Conservation (phyloP, 1,284 basidiomycete genomes). For the Bjerkandera adusta region DNA sequence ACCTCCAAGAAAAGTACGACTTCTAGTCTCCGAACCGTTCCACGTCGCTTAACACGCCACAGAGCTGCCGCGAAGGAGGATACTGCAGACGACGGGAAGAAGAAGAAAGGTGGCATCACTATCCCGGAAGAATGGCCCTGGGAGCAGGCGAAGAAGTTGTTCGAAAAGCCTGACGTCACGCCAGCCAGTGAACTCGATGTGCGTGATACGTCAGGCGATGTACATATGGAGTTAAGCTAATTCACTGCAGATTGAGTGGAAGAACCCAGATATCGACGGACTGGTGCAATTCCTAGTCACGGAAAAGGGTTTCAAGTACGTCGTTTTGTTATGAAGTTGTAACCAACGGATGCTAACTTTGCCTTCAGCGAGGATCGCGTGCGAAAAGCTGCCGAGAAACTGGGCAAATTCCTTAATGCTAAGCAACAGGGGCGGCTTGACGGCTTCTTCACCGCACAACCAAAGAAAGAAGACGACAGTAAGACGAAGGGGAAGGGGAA, state of each 20-base stretch:
- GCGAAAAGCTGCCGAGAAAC: conserved; percentile 91
- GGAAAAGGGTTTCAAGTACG: conserved; percentile 96
- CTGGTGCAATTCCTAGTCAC: conserved; percentile 92
- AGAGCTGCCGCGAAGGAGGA: conserved; percentile 55
- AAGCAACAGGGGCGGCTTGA: conserved; percentile 98
- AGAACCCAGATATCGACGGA: conserved; percentile 89
- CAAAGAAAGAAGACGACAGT: conserved; percentile 45
- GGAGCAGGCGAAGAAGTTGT: conserved; percentile 91
- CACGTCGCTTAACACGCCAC: background rate
- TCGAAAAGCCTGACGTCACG: conserved; percentile 86
- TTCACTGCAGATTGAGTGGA: conserved; percentile 87
- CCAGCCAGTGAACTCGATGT: conserved; percentile 90
- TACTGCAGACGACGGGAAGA: conserved; percentile 38
- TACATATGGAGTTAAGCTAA: background rate
- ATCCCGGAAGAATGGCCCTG: conserved; percentile 96
- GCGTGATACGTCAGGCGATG: conserved; percentile 14
- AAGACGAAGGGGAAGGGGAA: conserved; percentile 37
- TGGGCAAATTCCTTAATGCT: conserved; percentile 81
- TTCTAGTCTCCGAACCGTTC: conserved; percentile 2
- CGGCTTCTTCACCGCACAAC: conserved; percentile 86
- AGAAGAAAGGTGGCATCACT: conserved; percentile 68
- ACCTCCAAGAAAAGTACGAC: conserved; percentile 76
- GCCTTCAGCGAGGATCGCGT: conserved; percentile 88
- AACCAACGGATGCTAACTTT: conserved; percentile 7
- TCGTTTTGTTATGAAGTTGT: conserved; percentile 11